These are phyloP conservation scores for Echinochloa phyllopogon DNA, from an alignment of 176 grass and related monocot species.

Conservation along the genomic window DNA sequence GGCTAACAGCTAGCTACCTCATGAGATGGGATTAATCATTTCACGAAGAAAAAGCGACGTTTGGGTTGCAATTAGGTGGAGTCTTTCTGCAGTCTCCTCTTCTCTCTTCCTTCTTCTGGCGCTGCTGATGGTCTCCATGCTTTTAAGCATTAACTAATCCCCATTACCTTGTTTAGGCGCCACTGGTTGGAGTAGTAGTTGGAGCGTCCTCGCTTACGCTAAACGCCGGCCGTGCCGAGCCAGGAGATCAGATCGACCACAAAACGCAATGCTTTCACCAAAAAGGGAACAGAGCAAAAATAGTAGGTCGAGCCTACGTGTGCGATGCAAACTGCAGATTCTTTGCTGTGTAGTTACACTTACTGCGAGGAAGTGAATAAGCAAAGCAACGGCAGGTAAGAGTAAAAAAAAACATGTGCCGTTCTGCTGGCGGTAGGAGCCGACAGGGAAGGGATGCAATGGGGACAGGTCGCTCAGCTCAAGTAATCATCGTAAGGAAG, in stretches of 20 bases:
- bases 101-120: neutral
- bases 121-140: neutral
- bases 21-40: slow-evolving; percentile 46
- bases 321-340: neutral
- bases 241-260: neutral
- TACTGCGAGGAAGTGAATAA: slow-evolving; percentile 27
- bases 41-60: slow-evolving; percentile 40
- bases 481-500: neutral
- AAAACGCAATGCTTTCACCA: neutral
- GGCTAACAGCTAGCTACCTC: slow-evolving; percentile 17
- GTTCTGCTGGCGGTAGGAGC: slow-evolving; percentile 9
- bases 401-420: neutral
- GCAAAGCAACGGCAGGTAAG: slow-evolving; percentile 20
- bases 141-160: slow-evolving; percentile 25
- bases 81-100: neutral
- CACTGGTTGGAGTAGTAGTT: slow-evolving; percentile 40
- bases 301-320: neutral
- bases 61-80: slow-evolving; percentile 52
- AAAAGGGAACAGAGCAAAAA: neutral
- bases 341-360: slow-evolving; percentile 15
- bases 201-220: slow-evolving; percentile 30
- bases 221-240: slow-evolving; percentile 1
- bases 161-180: slow-evolving; percentile 10
- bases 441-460: slow-evolving; percentile 26
- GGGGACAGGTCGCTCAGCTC: neutral